Base-by-base conservation (phyloP, 2,329 filamentous ascomycete genomes). In the Beauveria brongniartii region DNA sequence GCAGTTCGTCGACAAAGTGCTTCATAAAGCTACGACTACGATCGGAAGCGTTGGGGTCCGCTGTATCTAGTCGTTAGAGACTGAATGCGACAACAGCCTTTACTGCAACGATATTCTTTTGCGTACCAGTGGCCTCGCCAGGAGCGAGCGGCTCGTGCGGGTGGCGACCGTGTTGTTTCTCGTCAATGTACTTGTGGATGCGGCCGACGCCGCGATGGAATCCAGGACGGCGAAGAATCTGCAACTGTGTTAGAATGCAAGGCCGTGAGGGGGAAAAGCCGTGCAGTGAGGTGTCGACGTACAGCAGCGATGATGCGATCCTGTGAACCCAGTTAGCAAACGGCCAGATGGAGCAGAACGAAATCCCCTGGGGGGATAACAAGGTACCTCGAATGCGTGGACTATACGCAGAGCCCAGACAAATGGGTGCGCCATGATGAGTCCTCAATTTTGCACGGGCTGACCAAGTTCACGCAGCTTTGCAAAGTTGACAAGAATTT, bases 171-270 rank as follows among this genome's bases (percentile, higher is more conserved):
- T 83, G 64, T 50, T 75, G 74, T 20, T 71, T 68, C 63, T 83
- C 79, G 65, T 84, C 70, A 43, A 84, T 75, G 3, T 69, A 72
- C 16, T 75, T 75, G 62, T 84, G 81, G 40, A 84, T 79, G n/a
- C 76, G 74, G 8, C 78, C 78, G 44, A 84, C 81, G 3, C 75
- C 75, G 63, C 76, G 76, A 63, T 83, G 81, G 67, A 83, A 84
- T 9, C 73, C 71, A 1, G 80, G 80, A 18, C 75, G 80, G 26
- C 75, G 73, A 18, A 84, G 77, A 59, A 83, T 78, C 78, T 81
- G 41, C 4, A 22, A 37, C 5, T 18, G 1, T 4, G 59, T 64
- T 56, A 65, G 64, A 58, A 51, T 24, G 8, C 16, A 28, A 26
- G 7, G 7, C 9, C 48, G n/a, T 7, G 7, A 9, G 7, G 7